Base-by-base conservation (phyloP, 164 flowering plant species). In the Magnolia kwangsiensis region DNA sequence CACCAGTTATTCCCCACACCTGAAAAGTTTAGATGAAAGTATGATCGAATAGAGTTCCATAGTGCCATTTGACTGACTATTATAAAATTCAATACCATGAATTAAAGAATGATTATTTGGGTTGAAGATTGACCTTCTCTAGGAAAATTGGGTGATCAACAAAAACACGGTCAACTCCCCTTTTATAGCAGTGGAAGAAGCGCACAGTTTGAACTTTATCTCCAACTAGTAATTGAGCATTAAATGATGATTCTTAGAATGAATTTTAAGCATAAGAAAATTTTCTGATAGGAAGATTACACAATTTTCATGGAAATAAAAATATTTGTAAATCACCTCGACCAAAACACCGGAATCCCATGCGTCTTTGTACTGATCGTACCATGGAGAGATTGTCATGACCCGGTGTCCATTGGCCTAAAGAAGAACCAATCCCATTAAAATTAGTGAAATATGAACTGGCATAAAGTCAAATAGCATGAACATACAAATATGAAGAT, bases 81-180 rank as follows among this genome's bases (percentile, higher is more conserved):
- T 55, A 16, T 8, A 11, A 72, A 70, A n/a, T 13, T n/a, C 18
- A 14, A 4, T 14, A 14, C 50, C 50, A 8, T 29, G 18, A n/a
- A 70, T 2, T 21, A 21, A 51, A 6, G n/a, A 72, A 10, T 1
- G 8, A 45, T 70, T 37, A 20, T n/a, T 70, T n/a, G 51, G 65
- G 13, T 21, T 9, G 3, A 45, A 59, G 50, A 58, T 71, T 23
- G 20, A 93, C 99, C 95, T 90, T 94, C 83, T 85, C 95, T 45
- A 96, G 96, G 83, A 96, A 94, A 76, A 83, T 20, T 0, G 98
- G 97, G 70, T 96, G 98, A 86, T 96, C 99, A 49, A 96, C 91
- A 75, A 96, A 94, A 50, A 96, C 91, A 74, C 97, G 98, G 82
- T 96, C 99, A 70, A 96, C 97, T 64, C 99, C 99, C 64, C 98